phyloP scores from a whole-genome alignment of 768 basidiomycete genomes.

The Lentinus tigrinus region DNA sequence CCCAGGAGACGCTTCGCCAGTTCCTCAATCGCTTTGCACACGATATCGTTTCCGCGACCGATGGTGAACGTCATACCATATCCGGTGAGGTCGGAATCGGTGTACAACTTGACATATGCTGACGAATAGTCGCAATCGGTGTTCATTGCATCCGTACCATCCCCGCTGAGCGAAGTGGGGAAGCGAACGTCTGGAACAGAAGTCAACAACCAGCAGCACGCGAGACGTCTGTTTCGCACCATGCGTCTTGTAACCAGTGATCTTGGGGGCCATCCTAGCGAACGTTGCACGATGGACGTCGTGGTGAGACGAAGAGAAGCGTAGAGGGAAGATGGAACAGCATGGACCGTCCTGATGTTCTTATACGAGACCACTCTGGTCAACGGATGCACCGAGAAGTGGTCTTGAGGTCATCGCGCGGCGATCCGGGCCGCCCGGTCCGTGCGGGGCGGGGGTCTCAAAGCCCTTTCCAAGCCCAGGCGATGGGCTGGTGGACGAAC shows the following conservation, averaged over 20 bases:
- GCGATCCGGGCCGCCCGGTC: constrained; percentile 14
- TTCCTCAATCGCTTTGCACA: constrained; percentile 77
- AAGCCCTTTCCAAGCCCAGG: too few species aligned
- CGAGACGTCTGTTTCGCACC: constrained; percentile 36
- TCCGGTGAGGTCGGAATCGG: constrained; percentile 71
- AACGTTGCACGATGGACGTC: neutral
- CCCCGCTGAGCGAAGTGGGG: constrained; percentile 87
- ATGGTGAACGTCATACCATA: constrained; percentile 95
- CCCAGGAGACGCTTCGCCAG: constrained; percentile 83
- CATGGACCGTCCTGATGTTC: constrained; percentile 2
- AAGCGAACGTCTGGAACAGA: constrained; percentile 74
- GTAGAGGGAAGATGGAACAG: neutral
- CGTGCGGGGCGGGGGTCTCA: too few species aligned
- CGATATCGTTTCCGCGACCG: constrained; percentile 93
- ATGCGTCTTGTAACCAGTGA: constrained; percentile 57
- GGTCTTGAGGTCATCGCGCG: constrained; percentile 6
- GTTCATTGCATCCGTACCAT: constrained; percentile 97
- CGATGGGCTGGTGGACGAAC: too few species aligned
- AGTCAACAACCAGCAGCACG: constrained; percentile 1
- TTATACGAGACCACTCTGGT: constrained; percentile 1
- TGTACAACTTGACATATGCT: constrained; percentile 81
- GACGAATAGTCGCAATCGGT: constrained; percentile 95
- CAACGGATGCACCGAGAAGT: neutral
- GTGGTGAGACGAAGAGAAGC: neutral
- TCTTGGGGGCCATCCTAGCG: constrained; percentile 36